A percentile compares a stretch with the other conserved stretches of the same genome.
Evolutionary conservation across 2,329 filamentous ascomycete genomes (phyloP).

Genomic region (Ciborinia camelliae): DNA sequence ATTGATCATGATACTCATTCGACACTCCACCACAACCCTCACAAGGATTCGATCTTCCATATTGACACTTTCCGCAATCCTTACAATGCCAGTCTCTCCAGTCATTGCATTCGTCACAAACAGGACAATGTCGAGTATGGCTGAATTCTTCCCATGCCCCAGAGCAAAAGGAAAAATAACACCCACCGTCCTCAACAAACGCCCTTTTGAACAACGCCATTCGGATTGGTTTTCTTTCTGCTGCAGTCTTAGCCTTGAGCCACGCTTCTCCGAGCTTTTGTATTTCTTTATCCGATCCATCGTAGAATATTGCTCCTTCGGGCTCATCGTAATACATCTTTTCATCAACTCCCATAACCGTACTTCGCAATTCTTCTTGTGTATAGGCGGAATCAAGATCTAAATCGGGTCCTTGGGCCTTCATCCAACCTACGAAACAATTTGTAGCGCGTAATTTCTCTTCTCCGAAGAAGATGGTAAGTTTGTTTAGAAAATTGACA

Average conservation of each 20-base stretch:
- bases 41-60: constrained; percentile 6
- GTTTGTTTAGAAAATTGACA: constrained; percentile 1
- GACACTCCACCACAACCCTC: constrained; percentile 15
- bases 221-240: constrained; percentile 4
- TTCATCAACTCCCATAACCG: constrained; percentile 13
- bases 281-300: not conserved
- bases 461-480: constrained; percentile 12
- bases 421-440: constrained; percentile 14
- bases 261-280: constrained; percentile 3
- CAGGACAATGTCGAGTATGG: constrained; percentile 1
- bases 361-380: constrained; percentile 9
- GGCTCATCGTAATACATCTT: constrained; percentile 8
- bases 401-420: not conserved
- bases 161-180: constrained; percentile 7
- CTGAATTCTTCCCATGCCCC: constrained; percentile 9
- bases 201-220: constrained; percentile 5
- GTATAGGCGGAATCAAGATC: constrained; percentile 8
- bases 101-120: constrained; percentile 12
- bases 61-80: constrained; percentile 8
- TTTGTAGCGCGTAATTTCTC: constrained; percentile 6
- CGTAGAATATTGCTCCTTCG: constrained; percentile 3
- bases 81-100: constrained; percentile 13
- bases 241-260: constrained; percentile 5
- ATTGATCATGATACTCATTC: constrained; percentile 6
- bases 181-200: not conserved